phyloP scores from a whole-genome alignment of 495 filamentous ascomycete genomes.

The Penicillium daleae region DNA sequence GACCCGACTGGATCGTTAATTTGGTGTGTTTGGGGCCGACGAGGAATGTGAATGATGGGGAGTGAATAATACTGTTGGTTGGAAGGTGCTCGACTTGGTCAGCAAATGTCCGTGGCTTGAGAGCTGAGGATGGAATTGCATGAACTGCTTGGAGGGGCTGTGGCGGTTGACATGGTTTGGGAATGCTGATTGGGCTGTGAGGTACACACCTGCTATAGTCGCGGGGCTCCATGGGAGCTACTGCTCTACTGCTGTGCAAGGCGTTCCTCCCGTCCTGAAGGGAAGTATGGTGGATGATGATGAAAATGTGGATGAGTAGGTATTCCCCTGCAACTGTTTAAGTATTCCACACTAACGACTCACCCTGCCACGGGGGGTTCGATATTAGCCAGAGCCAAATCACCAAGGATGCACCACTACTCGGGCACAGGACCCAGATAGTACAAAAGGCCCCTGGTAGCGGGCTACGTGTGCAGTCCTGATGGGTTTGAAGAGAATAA shows the following conservation, averaged over 20 bases:
- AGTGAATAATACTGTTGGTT: slow-evolving; percentile 44
- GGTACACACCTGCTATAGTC: slow-evolving; percentile 42
- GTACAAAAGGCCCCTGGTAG: slow-evolving; percentile 12
- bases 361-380: not conserved
- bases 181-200: not conserved
- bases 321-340: not conserved
- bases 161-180: not conserved
- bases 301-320: not conserved
- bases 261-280: not conserved
- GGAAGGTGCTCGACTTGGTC: not conserved
- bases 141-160: not conserved
- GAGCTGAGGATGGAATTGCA: not conserved
- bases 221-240: slow-evolving; percentile 36
- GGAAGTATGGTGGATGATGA: not conserved
- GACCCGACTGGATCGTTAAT: slow-evolving; percentile 50
- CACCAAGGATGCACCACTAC: slow-evolving; percentile 11
- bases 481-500: slow-evolving; percentile 26
- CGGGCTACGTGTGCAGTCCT: slow-evolving; percentile 45
- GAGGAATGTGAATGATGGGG: slow-evolving; percentile 53
- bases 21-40: slow-evolving; percentile 50
- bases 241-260: not conserved
- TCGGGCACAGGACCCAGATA: slow-evolving; percentile 30
- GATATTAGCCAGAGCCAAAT: slow-evolving; percentile 6
- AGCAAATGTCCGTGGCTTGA: not conserved
- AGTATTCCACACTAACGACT: not conserved